Evolutionary conservation across 768 basidiomycete species (phyloP), one percentile per base, ranked within the genome.

Genomic region (Lactarius quietus): DNA sequence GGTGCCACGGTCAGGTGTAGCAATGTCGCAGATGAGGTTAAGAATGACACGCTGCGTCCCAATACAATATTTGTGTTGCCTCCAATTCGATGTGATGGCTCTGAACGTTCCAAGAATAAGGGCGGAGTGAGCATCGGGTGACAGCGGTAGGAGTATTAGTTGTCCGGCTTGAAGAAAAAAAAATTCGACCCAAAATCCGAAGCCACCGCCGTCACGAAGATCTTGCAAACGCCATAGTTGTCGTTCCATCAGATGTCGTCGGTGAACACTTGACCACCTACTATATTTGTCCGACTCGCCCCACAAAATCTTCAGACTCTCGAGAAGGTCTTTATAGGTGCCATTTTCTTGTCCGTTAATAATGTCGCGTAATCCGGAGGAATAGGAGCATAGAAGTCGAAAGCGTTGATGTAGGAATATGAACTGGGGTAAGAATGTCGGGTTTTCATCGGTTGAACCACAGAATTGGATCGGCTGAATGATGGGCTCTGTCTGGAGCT

Each of bases 1-100:
- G 15, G 4, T 1, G 36, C 36, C 18, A 8, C 2, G 57, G n/a
- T 8, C 33, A 6, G 10, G 48, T 29, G 57, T 67, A 73, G 76
- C 70, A 68, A 48, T 2, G 45, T 48, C 45, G 45, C 45, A 48
- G 12, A 48, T 12, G 68, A 65, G 20, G 74, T 74, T n/a, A 66
- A 76, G 6, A 62, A 68, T 4, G 70, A 70, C 3, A 61, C 72
- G 43, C 39, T 67, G 65, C 20, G 65, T 67, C 43, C 54, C 68
- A 7, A 41, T 20, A 2, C 38, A 61, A 15, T 63, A 33, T 10
- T 54, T 58, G 45, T 43, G 12, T 39, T 14, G 26, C 20, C 31
- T 23, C 45, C 45, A 48, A 23, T 26, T 12, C 23, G 28, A 56
- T 36, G 58, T 48, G 45, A 48, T 14, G n/a, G 12, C 14, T 23